A percentile compares a stretch with the other conserved stretches of the same genome.
These are phyloP conservation scores for Lyophyllum decastes DNA, from an alignment of 768 basidiomycete species.

Conservation along the genomic window DNA sequence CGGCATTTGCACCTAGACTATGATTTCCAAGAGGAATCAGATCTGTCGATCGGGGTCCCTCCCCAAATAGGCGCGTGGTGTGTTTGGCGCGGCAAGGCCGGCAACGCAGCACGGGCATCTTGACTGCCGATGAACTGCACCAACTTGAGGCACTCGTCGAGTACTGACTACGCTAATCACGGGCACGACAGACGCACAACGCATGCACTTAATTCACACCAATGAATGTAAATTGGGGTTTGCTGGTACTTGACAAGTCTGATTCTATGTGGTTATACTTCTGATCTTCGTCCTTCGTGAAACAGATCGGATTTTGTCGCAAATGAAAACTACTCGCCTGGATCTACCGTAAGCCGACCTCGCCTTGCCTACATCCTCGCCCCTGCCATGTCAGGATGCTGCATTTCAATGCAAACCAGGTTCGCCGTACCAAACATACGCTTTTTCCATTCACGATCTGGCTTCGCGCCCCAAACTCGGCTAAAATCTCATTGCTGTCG, in stretches of 20 bases:
- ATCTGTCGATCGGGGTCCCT: no score
- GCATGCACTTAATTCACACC: not conserved
- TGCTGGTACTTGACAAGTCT: not conserved
- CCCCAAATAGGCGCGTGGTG: no score
- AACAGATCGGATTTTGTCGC: not conserved
- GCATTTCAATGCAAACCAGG: not conserved
- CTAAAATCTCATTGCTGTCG: not conserved
- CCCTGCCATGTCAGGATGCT: not conserved
- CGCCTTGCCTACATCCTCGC: not conserved
- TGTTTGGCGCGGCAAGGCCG: no score
- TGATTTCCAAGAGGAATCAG: no score
- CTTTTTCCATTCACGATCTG: not conserved
- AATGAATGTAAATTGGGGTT: conserved; percentile 1
- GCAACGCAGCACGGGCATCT: no score
- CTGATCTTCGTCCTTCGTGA: not conserved
- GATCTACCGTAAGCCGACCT: no score
- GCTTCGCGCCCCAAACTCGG: not conserved
- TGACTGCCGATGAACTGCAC: no score
- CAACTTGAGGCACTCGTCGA: no score
- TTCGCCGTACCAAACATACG: not conserved
- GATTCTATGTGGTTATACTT: not conserved
- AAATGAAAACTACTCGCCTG: no score
- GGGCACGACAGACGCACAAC: not conserved
- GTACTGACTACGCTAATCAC: conserved; percentile 4
- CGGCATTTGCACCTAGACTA: no score